These are phyloP conservation scores for Knufia petricola DNA, from an alignment of 2,329 filamentous ascomycete species.

Conservation along the genomic window DNA sequence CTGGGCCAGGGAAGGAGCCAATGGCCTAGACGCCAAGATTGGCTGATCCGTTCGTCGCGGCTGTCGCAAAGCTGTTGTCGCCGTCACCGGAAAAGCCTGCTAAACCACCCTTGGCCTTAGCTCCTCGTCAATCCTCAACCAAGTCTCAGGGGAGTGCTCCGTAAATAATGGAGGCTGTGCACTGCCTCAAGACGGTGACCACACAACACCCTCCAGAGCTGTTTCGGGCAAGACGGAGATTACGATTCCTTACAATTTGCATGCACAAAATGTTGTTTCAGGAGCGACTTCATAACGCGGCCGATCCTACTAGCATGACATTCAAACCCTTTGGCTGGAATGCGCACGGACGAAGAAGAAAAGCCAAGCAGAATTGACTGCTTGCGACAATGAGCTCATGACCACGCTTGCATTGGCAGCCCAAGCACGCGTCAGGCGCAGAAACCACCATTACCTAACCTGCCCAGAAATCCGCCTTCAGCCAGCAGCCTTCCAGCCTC, in stretches of 20 bases:
- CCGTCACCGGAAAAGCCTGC: not conserved
- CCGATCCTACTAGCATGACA: not conserved
- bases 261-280: not conserved
- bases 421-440: not conserved
- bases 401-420: not conserved
- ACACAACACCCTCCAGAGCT: not conserved
- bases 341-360: not conserved
- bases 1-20: not conserved
- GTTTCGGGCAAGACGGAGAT: not conserved
- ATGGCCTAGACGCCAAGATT: not conserved
- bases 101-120: conserved; percentile 1
- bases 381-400: not conserved
- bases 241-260: not conserved
- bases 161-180: not conserved
- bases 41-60: conserved; percentile 1
- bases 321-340: not conserved
- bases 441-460: too few relatives aligned
- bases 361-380: not conserved
- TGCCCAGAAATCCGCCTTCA: not conserved
- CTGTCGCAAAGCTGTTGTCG: not conserved
- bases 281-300: not conserved
- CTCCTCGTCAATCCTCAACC: not conserved
- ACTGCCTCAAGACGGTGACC: conserved; percentile 1
- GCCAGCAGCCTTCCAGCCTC: not conserved
- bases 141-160: conserved; percentile 5